Conservation (phyloP, 192 early-diverging fungal species). For the Coemansia reversa region DNA sequence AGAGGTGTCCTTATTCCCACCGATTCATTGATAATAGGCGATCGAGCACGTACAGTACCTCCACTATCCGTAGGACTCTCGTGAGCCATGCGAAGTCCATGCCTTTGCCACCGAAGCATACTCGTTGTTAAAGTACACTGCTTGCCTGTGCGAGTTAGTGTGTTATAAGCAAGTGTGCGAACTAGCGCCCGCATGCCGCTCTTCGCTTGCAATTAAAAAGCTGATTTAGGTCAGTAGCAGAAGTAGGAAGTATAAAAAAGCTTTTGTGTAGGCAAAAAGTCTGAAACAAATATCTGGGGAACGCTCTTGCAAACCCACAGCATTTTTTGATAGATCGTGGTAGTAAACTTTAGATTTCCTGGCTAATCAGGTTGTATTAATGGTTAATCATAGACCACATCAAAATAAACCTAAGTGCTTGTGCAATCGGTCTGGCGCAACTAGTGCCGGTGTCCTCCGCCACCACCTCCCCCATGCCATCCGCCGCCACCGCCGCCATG, state of each 20-base stretch:
- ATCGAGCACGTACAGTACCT: not conserved
- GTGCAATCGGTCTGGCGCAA: not conserved
- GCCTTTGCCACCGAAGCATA: not conserved
- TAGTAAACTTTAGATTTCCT: not conserved
- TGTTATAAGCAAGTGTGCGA: not conserved
- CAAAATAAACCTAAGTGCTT: not conserved
- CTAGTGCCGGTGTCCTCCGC: not conserved
- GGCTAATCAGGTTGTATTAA: not conserved
- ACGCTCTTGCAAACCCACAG: not conserved
- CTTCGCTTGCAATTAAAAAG: not conserved
- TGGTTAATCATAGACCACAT: not conserved
- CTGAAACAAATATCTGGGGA: too few relatives aligned
- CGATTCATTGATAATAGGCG: not conserved
- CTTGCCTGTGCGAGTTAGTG: not conserved
- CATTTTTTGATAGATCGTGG: not conserved
- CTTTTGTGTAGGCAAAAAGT: not conserved
- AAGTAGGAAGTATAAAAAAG: not conserved
- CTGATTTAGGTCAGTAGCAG: not conserved
- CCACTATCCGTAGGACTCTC: not conserved
- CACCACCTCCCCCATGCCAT: not conserved
- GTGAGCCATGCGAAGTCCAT: not conserved
- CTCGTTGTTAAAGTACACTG: not conserved
- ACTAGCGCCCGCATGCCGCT: not conserved
- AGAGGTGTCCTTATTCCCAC: constrained; percentile 14
- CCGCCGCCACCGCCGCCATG: too few relatives aligned